phyloP scores from a whole-genome alignment of 108 stramenopile genomes.

The Fragilariopsis cylindrus region DNA sequence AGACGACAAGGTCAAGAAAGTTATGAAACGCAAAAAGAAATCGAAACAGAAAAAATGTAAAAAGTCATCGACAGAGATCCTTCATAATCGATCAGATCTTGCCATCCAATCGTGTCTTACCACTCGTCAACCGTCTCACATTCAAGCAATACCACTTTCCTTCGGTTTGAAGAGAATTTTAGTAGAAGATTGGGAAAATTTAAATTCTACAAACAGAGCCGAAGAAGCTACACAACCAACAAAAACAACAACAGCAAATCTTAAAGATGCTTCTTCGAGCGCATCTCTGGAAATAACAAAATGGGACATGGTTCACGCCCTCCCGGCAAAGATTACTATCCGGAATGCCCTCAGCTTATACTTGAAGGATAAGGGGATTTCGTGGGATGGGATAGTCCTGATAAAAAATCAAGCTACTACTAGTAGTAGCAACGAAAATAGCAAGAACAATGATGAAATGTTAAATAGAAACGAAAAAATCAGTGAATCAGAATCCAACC shows the following conservation, averaged over 20 bases:
- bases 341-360: conserved; percentile 54
- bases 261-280: background rate
- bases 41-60: conserved; percentile 56
- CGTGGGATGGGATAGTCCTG: conserved; percentile 3
- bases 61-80: background rate
- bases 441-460: background rate
- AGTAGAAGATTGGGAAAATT: conserved; percentile 82
- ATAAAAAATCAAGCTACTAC: background rate
- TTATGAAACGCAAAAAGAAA: background rate
- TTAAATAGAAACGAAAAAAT: background rate
- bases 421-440: background rate
- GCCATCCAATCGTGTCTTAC: conserved; percentile 9
- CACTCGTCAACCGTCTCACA: conserved; percentile 17
- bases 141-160: conserved; percentile 44
- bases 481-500: background rate
- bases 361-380: conserved; percentile 29
- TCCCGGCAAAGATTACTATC: conserved; percentile 55
- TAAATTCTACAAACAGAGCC: conserved; percentile 20
- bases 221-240: background rate
- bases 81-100: conserved; percentile 4
- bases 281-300: conserved; percentile 14
- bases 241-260: background rate
- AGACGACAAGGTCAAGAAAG: background rate
- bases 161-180: conserved; percentile 67
- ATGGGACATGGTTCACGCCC: conserved; percentile 59